A percentile compares a stretch with the other conserved stretches of the same genome.
These are phyloP conservation scores for Limnanthes douglasii DNA, from an alignment of 345 rosid genomes.

Conservation along the genomic window DNA sequence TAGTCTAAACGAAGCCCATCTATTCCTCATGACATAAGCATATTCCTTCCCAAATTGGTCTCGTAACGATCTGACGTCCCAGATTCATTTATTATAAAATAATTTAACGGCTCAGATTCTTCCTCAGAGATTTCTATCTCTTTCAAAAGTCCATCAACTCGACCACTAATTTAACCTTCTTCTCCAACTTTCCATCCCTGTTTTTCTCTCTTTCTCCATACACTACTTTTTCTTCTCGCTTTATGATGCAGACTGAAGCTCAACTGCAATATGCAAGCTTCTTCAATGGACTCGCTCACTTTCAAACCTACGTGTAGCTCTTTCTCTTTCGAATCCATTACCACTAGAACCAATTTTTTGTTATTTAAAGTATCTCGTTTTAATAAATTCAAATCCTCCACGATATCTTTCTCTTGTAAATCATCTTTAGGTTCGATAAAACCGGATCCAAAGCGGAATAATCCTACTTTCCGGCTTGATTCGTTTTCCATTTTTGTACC, in stretches of 20 bases:
- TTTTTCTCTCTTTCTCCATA: not conserved
- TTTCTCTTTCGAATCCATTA: constrained; percentile 11
- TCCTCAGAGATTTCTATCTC: no score
- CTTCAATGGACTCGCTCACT: constrained; percentile 30
- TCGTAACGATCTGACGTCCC: no score
- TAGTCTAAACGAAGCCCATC: no score
- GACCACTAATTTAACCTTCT: no score
- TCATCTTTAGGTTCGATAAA: constrained; percentile 16
- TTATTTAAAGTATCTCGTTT: constrained; percentile 13
- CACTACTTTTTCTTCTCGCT: not conserved
- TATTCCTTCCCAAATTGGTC: no score
- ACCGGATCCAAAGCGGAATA: constrained; percentile 1
- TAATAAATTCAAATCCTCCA: constrained; percentile 14
- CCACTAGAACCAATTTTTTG: constrained; percentile 9
- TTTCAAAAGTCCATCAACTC: no score
- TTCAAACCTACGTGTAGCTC: constrained; percentile 18
- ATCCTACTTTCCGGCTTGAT: constrained; percentile 6
- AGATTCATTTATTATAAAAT: no score
- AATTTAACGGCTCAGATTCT: no score
- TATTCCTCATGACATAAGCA: no score
- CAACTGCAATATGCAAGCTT: constrained; percentile 1
- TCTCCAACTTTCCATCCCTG: constrained; percentile 10
- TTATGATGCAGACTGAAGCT: constrained; percentile 22
- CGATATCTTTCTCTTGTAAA: constrained; percentile 17
- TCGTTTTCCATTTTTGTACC: constrained; percentile 25